These are phyloP conservation scores for Thinopyrum elongatum DNA, from an alignment of 176 grass and related monocot genomes.

Conservation along the genomic window DNA sequence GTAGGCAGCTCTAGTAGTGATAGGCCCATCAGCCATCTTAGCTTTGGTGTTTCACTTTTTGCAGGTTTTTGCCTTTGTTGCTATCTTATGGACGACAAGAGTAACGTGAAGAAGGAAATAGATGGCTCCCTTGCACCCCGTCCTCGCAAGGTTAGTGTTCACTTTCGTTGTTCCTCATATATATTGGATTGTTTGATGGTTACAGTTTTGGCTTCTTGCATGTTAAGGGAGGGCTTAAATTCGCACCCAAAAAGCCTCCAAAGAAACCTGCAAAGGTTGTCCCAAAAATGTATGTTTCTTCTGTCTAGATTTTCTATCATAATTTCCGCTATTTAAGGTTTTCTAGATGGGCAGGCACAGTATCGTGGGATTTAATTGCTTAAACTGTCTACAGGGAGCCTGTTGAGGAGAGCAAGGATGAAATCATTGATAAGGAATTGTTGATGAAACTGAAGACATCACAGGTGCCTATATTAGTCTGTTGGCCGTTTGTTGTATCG, in stretches of 20 bases:
- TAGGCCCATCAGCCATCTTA: neutral
- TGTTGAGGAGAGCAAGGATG: slow-evolving; percentile 54
- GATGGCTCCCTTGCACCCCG: slow-evolving; percentile 21
- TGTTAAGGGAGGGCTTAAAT: neutral
- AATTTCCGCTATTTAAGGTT: neutral
- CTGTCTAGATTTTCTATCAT: neutral
- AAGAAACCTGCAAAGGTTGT: slow-evolving; percentile 42
- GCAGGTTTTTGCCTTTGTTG: slow-evolving; percentile 16
- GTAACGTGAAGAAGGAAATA: slow-evolving; percentile 34
- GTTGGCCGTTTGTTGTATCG: neutral
- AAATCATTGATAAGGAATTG: slow-evolving; percentile 41
- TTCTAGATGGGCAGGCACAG: neutral
- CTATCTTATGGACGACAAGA: slow-evolving; percentile 40
- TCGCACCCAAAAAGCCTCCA: slow-evolving; percentile 40
- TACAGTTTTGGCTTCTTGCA: neutral
- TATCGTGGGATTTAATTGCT: neutral
- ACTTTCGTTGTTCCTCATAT: neutral
- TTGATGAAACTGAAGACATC: slow-evolving; percentile 51
- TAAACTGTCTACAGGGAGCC: slow-evolving; percentile 38
- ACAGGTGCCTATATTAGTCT: slow-evolving; percentile 15
- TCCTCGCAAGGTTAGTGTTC: slow-evolving; percentile 39
- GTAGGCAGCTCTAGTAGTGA: neutral
- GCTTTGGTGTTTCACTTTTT: neutral
- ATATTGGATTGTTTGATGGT: neutral
- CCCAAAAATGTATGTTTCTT: slow-evolving; percentile 34